These are phyloP conservation scores for Blastobotrys americana DNA, from an alignment of 805 yeast genomes.

Conservation along the genomic window DNA sequence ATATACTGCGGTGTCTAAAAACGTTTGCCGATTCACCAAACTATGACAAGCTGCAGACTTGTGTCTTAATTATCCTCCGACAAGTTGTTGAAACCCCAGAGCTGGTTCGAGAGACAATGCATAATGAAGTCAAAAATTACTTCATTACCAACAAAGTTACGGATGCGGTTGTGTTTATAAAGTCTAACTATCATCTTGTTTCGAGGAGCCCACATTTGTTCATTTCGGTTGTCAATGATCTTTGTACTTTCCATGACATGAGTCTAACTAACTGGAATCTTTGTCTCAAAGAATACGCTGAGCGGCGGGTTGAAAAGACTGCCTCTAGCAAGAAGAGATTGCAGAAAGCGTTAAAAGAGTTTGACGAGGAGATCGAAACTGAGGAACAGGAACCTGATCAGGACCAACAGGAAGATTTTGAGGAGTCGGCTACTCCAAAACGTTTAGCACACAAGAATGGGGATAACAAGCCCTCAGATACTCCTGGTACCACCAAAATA, in stretches of 20 bases:
- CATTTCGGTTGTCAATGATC: slow-evolving; percentile 34
- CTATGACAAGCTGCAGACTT: slow-evolving; percentile 38
- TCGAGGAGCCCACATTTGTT: slow-evolving; percentile 44
- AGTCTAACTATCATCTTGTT: slow-evolving; percentile 17
- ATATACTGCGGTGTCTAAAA: slow-evolving; percentile 40
- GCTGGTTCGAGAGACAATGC: slow-evolving; percentile 43
- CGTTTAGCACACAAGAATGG: slow-evolving; percentile 20
- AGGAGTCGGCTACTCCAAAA: slow-evolving; percentile 2
- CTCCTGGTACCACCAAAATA: slow-evolving; percentile 21
- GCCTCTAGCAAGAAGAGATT: background rate
- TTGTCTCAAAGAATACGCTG: slow-evolving; percentile 21
- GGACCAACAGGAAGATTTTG: slow-evolving; percentile 16
- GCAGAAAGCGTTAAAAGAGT: slow-evolving; percentile 17
- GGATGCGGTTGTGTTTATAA: slow-evolving; percentile 29
- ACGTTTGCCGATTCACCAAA: slow-evolving; percentile 33
- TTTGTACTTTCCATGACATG: slow-evolving; percentile 21
- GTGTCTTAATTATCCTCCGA: slow-evolving; percentile 51
- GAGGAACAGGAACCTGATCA: slow-evolving; percentile 9
- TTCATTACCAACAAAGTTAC: slow-evolving; percentile 25
- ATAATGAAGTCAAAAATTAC: slow-evolving; percentile 42
- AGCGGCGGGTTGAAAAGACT: slow-evolving; percentile 9
- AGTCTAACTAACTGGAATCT: slow-evolving; percentile 16
- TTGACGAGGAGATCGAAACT: slow-evolving; percentile 8
- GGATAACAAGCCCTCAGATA: slow-evolving; percentile 8
- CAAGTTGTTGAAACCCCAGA: slow-evolving; percentile 60